These are phyloP conservation scores for Gracilaria vermiculophylla DNA, from an alignment of 23 red algal genomes.

Conservation along the genomic window DNA sequence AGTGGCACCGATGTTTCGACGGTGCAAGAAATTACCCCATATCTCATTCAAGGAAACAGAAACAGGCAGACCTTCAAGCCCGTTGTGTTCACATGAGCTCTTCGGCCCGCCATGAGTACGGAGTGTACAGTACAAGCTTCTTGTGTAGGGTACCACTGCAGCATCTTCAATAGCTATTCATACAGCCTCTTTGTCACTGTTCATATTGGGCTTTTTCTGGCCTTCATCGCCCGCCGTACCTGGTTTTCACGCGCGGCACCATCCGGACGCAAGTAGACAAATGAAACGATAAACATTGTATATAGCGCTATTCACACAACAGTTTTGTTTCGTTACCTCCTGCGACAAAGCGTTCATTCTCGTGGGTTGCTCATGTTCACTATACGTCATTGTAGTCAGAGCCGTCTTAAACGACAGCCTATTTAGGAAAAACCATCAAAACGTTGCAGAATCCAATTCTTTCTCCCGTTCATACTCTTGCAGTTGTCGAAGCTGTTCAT, in stretches of 20 bases:
- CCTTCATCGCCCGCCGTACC: too few species aligned
- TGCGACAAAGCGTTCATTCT: too few species aligned
- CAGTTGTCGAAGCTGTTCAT: background rate
- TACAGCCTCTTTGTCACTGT: background rate
- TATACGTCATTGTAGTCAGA: background rate
- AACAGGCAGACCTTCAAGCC: slow-evolving; percentile 58
- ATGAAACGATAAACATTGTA: background rate
- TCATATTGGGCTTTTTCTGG: background rate
- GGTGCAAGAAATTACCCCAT: background rate
- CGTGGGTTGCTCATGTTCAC: too few species aligned
- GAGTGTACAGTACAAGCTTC: background rate
- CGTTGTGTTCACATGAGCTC: slow-evolving; percentile 43
- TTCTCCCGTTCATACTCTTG: background rate
- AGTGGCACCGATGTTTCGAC: slow-evolving; percentile 22
- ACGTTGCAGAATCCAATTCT: background rate
- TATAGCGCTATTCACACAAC: background rate
- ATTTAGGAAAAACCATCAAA: background rate
- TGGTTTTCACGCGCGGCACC: too few species aligned
- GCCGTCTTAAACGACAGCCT: background rate
- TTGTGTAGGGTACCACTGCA: background rate
- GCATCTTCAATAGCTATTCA: background rate
- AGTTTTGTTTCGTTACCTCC: background rate
- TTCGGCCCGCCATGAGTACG: background rate
- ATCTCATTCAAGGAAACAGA: slow-evolving; percentile 11
- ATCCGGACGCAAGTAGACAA: background rate